Percentiles rank a stretch among this genome's conserved stretches.
Conservation (phyloP, 495 filamentous ascomycete genomes). For the Aspergillus asperescens region DNA sequence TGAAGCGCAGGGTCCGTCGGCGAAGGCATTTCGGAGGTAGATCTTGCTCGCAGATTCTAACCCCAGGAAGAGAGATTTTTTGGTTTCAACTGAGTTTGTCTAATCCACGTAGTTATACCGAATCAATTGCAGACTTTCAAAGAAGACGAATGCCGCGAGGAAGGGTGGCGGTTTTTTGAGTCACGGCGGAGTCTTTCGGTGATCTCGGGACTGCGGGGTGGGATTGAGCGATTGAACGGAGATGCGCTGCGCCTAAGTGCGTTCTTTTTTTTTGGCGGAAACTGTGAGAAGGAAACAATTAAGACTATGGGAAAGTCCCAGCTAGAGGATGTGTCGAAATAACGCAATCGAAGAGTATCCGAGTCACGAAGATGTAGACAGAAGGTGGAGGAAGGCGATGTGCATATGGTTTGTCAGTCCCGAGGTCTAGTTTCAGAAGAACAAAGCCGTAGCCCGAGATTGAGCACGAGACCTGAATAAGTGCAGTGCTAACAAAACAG, state of each 20-base stretch:
- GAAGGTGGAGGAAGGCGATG: slow-evolving; percentile 5
- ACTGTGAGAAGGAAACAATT: too few relatives aligned
- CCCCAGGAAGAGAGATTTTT: neutral
- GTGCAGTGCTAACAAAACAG: too few relatives aligned
- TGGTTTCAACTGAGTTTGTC: neutral
- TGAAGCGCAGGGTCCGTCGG: slow-evolving; percentile 29
- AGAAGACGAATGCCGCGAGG: neutral
- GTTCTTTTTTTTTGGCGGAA: neutral
- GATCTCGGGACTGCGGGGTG: slow-evolving; percentile 7
- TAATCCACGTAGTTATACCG: neutral
- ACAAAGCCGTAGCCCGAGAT: too few relatives aligned
- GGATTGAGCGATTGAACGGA: neutral
- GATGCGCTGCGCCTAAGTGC: neutral
- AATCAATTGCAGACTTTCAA: neutral
- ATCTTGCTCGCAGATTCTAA: neutral
- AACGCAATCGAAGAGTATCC: neutral
- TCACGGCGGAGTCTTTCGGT: neutral
- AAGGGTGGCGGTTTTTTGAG: slow-evolving; percentile 7
- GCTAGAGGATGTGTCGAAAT: neutral
- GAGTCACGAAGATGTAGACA: neutral
- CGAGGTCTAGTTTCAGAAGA: neutral
- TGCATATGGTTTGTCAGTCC: slow-evolving; percentile 11
- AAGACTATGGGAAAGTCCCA: neutral
- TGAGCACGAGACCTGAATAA: too few relatives aligned
- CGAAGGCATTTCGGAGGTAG: slow-evolving; percentile 32